Base-by-base conservation (phyloP, 345 rosid genomes). In the Balakata baccata region DNA sequence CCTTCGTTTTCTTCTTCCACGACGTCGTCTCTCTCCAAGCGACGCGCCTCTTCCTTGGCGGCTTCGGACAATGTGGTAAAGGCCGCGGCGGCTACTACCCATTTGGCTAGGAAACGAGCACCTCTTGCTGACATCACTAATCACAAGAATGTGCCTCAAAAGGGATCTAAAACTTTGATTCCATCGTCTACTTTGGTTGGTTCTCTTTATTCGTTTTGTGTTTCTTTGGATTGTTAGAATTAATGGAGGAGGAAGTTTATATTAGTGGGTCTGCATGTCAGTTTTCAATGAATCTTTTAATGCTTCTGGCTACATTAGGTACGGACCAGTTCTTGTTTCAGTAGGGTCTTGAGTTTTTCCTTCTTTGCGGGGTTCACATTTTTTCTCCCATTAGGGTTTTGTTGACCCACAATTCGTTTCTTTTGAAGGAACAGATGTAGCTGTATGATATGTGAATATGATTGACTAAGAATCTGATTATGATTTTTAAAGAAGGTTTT, bases 51-150 rank as follows among this genome's bases (percentile, higher is more conserved):
- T 14, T 76, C 80, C 10, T 64, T 71, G 0, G 79, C 89, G 3
- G 6, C 68, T 14, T 74, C 88, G 69, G 89, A 83, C 77, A 85
- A 81, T 73, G 71, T 29, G 14, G 83, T 85, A 45, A 85, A 85
- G 79, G 72, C 72, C 47, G 66, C 78, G 45, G 77, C 80, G 17
- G 71, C 77, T 51, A 78, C 80, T 23, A 74, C 89, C 22, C 84
- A 80, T 53, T 74, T 37, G 41, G 70, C 70, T 56, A 90, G 87
- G 88, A 88, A 87, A 84, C 85, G 97, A 78, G 89, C 89, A 18
- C 96, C 97, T 16, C 92, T 93, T 34, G 74, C 85, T 64, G 90
- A 93, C 71, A 80, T 93, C 71, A 85, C 94, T 2, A 93, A 91
- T 78, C 87, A 83, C 14, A 91, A 80, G 78, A 89, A 75, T 20